A percentile compares a stretch with the other conserved stretches of the same genome.
Evolutionary conservation across 306 rosid species (phyloP).

Genomic region (Rosa persica): DNA sequence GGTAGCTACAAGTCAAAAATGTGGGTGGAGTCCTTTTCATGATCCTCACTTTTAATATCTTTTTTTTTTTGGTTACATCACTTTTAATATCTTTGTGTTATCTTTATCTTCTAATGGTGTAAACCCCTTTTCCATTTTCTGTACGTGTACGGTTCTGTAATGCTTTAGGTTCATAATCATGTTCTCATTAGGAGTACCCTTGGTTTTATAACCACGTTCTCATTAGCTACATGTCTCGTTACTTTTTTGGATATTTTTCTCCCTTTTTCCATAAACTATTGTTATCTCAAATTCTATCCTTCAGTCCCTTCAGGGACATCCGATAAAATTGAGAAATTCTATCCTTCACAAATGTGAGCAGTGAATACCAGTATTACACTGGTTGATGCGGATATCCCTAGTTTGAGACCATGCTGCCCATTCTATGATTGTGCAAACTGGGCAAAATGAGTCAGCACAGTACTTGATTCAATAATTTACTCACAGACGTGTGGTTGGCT

Average conservation of each 20-base stretch:
- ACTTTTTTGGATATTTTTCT: neutral
- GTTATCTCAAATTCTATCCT: neutral
- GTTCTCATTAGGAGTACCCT: neutral
- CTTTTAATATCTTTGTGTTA: neutral
- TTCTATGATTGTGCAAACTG: neutral
- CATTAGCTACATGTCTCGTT: neutral
- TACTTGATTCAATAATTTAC: neutral
- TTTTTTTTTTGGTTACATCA: too few relatives aligned
- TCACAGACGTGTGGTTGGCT: neutral
- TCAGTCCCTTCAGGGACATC: too few relatives aligned
- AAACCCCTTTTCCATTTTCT: neutral
- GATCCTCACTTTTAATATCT: constrained; percentile 1
- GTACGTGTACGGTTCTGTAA: neutral
- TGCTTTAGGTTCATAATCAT: neutral
- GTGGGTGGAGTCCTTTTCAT: neutral
- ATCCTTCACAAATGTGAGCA: neutral
- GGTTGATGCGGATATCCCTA: neutral
- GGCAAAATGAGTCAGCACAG: neutral
- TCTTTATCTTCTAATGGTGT: neutral
- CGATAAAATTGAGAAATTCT: too few relatives aligned
- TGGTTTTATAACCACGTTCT: neutral
- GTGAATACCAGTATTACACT: neutral
- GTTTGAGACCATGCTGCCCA: neutral
- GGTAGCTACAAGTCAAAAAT: neutral
- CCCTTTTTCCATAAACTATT: neutral